These are phyloP conservation scores for Trichophyton verrucosum DNA, from an alignment of 2,329 filamentous ascomycete species.

Conservation along the genomic window DNA sequence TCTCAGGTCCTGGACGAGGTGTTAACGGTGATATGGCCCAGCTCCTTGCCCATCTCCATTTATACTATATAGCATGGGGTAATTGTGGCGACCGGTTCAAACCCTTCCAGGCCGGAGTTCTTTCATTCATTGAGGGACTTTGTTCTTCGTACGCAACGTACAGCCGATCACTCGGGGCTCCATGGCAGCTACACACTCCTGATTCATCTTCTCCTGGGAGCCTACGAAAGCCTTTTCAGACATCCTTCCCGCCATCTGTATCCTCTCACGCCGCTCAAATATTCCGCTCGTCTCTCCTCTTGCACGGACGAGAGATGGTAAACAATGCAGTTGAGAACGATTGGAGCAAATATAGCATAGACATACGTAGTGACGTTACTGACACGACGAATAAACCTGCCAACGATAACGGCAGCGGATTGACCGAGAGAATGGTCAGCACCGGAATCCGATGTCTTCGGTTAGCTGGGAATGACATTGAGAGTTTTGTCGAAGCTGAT, in stretches of 20 bases:
- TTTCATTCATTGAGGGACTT: conserved; percentile 1
- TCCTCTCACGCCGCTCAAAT: conserved; percentile 1
- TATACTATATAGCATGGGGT: conserved; percentile 6
- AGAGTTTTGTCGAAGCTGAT: not conserved
- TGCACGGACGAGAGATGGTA: conserved; percentile 8
- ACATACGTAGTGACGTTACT: not conserved
- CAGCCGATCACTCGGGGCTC: not conserved
- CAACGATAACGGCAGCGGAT: not conserved
- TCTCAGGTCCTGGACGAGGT: conserved; percentile 7
- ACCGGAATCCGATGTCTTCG: not conserved
- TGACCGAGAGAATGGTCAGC: not conserved
- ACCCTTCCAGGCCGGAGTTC: not conserved
- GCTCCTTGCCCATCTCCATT: conserved; percentile 11
- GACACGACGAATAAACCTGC: not conserved
- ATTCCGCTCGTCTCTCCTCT: conserved; percentile 8
- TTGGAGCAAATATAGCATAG: conserved; percentile 6
- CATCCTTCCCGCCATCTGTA: not conserved
- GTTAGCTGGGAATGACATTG: not conserved
- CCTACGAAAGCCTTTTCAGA: not conserved
- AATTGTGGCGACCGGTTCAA: not conserved
- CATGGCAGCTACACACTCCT: not conserved
- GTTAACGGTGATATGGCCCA: conserved; percentile 9
- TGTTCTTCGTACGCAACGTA: conserved; percentile 6
- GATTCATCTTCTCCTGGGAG: not conserved
- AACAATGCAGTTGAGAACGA: conserved; percentile 10